Evolutionary conservation across 2,329 filamentous ascomycete genomes (phyloP).

Genomic region (Neodidymelliopsis sp.): DNA sequence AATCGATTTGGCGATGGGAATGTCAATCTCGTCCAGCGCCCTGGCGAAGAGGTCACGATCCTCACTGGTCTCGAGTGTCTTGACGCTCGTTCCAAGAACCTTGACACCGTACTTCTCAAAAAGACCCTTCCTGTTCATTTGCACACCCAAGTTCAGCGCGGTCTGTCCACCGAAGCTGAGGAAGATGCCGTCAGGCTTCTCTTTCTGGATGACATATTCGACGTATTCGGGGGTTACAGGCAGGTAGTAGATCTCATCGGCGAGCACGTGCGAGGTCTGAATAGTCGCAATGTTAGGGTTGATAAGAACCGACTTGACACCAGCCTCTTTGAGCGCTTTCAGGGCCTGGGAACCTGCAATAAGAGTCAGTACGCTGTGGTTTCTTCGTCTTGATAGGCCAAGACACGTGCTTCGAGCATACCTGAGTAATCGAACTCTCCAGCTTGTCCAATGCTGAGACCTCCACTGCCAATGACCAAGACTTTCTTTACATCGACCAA

Average conservation of each 20-base stretch:
- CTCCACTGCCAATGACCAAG: constrained; percentile 92
- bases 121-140: constrained; percentile 95
- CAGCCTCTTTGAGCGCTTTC: constrained; percentile 95
- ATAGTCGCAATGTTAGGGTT: constrained; percentile 99
- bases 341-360: constrained; percentile 85
- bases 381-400: background rate
- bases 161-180: constrained; percentile 98
- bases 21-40: constrained; percentile 95
- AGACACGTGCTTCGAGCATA: constrained; percentile 50
- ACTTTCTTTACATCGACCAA: constrained; percentile 95
- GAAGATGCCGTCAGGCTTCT: constrained; percentile 96
- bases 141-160: constrained; percentile 92
- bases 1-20: constrained; percentile 95
- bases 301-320: constrained; percentile 88
- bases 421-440: constrained; percentile 99
- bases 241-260: constrained; percentile 97
- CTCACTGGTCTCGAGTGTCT: constrained; percentile 92
- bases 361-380: constrained; percentile 23
- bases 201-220: constrained; percentile 94
- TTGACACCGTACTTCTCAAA: constrained; percentile 96
- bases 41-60: constrained; percentile 96
- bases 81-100: constrained; percentile 93
- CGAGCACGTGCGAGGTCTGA: constrained; percentile 94
- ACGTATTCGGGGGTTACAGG: constrained; percentile 98
- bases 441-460: constrained; percentile 94